Percentiles rank a stretch among this genome's conserved stretches.
phyloP scores from a whole-genome alignment of 2,329 filamentous ascomycete species.

The Colletotrichum truncatum region DNA sequence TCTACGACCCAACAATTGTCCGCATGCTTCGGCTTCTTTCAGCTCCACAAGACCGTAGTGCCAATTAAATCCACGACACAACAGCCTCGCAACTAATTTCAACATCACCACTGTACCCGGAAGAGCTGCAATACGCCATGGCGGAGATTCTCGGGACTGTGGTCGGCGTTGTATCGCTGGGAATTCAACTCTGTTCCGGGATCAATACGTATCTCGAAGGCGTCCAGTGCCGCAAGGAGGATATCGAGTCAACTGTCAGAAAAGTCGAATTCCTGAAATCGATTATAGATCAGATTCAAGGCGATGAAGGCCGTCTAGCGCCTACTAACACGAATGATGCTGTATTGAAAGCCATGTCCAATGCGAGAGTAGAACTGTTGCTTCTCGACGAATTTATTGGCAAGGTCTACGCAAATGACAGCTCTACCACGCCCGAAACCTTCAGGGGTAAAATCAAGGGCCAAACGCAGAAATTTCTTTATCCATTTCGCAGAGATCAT shows the following conservation, averaged over 20 bases:
- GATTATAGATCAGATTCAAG: background rate
- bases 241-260: background rate
- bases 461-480: background rate
- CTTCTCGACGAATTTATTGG: rapidly evolving
- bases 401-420: background rate
- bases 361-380: background rate
- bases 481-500: background rate
- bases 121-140: background rate
- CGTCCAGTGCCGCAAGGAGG: background rate
- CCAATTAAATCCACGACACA: too few relatives aligned
- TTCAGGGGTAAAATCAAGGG: background rate
- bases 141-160: background rate
- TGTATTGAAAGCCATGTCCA: background rate
- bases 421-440: rapidly evolving
- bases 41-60: too few relatives aligned
- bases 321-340: background rate
- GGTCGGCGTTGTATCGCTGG: constrained; percentile 3
- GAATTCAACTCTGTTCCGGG: background rate
- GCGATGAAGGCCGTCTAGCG: background rate
- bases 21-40: too few relatives aligned
- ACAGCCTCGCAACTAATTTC: too few relatives aligned
- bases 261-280: background rate
- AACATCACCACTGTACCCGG: too few relatives aligned
- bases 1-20: too few relatives aligned
- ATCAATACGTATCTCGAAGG: background rate